Conservation (phyloP, 352 stramenopile species). For the Phytophthora meadii region DNA sequence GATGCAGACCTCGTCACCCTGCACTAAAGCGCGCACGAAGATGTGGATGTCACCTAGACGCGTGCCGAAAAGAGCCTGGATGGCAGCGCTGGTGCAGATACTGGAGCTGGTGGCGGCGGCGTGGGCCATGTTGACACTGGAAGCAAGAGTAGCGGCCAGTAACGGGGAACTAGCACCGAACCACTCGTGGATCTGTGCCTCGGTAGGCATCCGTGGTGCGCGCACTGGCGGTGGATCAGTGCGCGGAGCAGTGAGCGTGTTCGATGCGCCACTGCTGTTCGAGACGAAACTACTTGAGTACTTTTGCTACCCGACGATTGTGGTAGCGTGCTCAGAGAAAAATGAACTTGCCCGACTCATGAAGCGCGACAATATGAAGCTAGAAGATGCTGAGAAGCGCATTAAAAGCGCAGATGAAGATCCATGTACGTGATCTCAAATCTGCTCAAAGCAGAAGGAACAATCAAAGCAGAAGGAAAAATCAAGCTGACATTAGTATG, state of each 20-base stretch:
- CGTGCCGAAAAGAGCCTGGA: slow-evolving; percentile 51
- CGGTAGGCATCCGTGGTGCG: too few relatives aligned
- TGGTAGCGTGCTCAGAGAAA: slow-evolving; percentile 79
- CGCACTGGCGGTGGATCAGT: too few relatives aligned
- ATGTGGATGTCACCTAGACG: slow-evolving; percentile 66
- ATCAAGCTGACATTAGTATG: slow-evolving; percentile 1
- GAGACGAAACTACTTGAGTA: slow-evolving; percentile 85
- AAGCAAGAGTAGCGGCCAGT: slow-evolving; percentile 12
- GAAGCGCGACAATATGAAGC: slow-evolving; percentile 80
- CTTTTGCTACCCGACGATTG: slow-evolving; percentile 87
- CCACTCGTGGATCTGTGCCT: too few relatives aligned
- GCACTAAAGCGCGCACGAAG: slow-evolving; percentile 61
- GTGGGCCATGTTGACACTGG: slow-evolving; percentile 16
- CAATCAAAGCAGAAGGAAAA: too few relatives aligned
- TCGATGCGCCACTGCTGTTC: slow-evolving; percentile 86
- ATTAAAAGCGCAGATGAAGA: slow-evolving; percentile 94
- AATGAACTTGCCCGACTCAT: slow-evolving; percentile 76
- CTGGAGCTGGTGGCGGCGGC: slow-evolving; percentile 30
- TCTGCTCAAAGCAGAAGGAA: neutral
- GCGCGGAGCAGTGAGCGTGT: too few relatives aligned
- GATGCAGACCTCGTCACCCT: slow-evolving; percentile 67
- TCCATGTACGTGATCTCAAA: slow-evolving; percentile 62
- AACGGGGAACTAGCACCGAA: too few relatives aligned
- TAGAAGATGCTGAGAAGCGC: slow-evolving; percentile 89
- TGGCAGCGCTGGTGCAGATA: slow-evolving; percentile 64